These are phyloP conservation scores for Colletotrichum costaricense DNA, from an alignment of 2,329 filamentous ascomycete species.

Conservation along the genomic window DNA sequence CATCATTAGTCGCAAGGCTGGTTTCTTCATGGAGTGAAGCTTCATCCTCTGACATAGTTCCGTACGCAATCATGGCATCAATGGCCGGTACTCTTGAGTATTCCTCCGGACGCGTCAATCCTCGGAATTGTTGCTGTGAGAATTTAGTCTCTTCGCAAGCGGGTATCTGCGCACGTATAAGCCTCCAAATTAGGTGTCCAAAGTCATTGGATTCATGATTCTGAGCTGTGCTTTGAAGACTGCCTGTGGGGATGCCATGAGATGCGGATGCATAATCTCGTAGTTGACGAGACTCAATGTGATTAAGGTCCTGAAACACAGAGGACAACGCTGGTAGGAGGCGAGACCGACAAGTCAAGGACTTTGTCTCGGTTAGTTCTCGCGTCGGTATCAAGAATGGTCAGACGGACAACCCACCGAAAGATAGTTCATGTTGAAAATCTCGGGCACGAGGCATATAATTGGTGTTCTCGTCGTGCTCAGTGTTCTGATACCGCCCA, in stretches of 20 bases:
- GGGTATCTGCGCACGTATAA: background rate
- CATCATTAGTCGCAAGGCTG: background rate
- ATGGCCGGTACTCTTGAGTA: background rate
- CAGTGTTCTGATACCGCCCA: conserved; percentile 34
- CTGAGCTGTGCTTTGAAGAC: background rate
- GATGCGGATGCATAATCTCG: background rate
- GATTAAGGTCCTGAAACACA: background rate
- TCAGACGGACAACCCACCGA: conserved; percentile 44
- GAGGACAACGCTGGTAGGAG: background rate
- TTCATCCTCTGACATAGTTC: background rate
- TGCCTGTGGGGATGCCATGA: background rate
- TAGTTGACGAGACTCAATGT: background rate
- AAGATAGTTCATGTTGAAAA: conserved; percentile 50
- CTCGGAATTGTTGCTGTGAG: background rate
- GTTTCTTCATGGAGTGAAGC: background rate
- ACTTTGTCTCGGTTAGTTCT: background rate
- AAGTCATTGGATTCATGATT: background rate
- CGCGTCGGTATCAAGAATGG: background rate
- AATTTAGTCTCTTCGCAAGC: background rate
- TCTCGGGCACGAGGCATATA: conserved; percentile 45
- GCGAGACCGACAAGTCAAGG: background rate
- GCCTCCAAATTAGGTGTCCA: conserved; percentile 38
- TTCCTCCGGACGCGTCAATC: background rate
- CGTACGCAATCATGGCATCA: background rate
- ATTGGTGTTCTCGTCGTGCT: conserved; percentile 39